A percentile compares a stretch with the other conserved stretches of the same genome.
Conservation (phyloP, 2,329 filamentous ascomycete species). For the Fusarium sp. region DNA sequence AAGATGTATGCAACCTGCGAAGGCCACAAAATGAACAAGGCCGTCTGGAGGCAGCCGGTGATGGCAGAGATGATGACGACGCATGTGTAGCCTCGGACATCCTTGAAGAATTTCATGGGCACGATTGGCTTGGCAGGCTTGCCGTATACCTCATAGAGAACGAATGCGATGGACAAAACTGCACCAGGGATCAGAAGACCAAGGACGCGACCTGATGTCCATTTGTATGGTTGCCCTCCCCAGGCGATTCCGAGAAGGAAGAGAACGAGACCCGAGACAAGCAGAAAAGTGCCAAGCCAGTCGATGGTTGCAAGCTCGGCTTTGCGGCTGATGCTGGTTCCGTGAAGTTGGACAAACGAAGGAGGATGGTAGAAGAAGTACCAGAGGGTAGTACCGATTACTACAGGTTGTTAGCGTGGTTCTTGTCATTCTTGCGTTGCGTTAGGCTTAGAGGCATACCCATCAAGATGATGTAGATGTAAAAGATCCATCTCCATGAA, state of each 20-base stretch:
- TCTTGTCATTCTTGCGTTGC: fast-evolving
- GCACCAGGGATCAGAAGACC: neutral
- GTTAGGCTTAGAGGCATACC: neutral
- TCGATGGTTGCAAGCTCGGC: neutral
- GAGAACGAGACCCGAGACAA: neutral
- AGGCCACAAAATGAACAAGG: neutral
- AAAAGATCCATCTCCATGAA: neutral
- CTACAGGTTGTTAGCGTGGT: neutral
- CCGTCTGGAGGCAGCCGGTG: neutral
- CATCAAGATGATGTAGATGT: neutral
- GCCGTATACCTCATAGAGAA: neutral
- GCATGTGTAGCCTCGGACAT: neutral
- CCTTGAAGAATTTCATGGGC: neutral
- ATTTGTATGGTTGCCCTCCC: neutral
- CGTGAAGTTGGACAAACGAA: neutral
- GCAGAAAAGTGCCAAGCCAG: neutral
- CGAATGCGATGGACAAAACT: neutral
- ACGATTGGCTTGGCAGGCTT: neutral
- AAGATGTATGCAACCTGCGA: neutral
- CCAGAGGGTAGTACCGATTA: neutral
- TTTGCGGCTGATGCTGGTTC: neutral
- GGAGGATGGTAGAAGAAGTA: neutral
- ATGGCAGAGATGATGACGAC: neutral
- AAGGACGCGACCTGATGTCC: neutral
- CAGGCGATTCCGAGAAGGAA: neutral